Percentiles rank a stretch among this genome's conserved stretches.
phyloP scores from a whole-genome alignment of 352 stramenopile genomes.

The Globisporangium apiculatum region DNA sequence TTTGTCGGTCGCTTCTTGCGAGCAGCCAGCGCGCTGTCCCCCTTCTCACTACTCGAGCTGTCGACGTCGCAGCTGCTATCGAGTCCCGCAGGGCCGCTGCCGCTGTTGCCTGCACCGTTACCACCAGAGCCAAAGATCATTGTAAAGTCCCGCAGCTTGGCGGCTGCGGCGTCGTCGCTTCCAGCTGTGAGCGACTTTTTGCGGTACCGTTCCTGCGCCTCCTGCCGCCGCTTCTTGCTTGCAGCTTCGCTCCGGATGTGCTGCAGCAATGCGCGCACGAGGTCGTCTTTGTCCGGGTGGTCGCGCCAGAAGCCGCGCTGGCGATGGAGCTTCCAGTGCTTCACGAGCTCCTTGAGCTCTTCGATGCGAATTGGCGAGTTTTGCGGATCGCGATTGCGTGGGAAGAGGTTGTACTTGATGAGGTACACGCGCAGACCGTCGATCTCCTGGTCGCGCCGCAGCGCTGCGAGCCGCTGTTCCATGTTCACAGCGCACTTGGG shows the following conservation, averaged over 20 bases:
- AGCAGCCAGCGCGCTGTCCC: slow-evolving; percentile 3
- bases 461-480: slow-evolving; percentile 71
- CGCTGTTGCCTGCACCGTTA: too few relatives aligned
- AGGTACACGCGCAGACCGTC: slow-evolving; percentile 74
- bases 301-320: slow-evolving; percentile 88
- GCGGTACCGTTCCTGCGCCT: slow-evolving; percentile 76
- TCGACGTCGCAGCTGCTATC: too few relatives aligned
- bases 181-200: slow-evolving; percentile 21
- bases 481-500: slow-evolving; percentile 84
- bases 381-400: slow-evolving; percentile 70
- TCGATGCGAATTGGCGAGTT: slow-evolving; percentile 85
- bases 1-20: slow-evolving; percentile 26
- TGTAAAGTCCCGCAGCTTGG: slow-evolving; percentile 53
- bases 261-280: slow-evolving; percentile 80
- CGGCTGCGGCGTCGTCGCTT: slow-evolving; percentile 11
- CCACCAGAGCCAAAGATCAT: slow-evolving; percentile 32
- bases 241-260: slow-evolving; percentile 75
- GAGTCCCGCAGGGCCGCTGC: too few relatives aligned
- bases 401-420: slow-evolving; percentile 87
- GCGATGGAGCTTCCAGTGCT: slow-evolving; percentile 88
- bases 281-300: slow-evolving; percentile 86
- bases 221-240: slow-evolving; percentile 75
- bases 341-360: slow-evolving; percentile 89
- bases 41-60: too few relatives aligned
- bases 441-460: slow-evolving; percentile 80